Evolutionary conservation across 176 grass and related monocot genomes (phyloP), one percentile per base, ranked within the genome.

Genomic region (Tuctoria greenei): DNA sequence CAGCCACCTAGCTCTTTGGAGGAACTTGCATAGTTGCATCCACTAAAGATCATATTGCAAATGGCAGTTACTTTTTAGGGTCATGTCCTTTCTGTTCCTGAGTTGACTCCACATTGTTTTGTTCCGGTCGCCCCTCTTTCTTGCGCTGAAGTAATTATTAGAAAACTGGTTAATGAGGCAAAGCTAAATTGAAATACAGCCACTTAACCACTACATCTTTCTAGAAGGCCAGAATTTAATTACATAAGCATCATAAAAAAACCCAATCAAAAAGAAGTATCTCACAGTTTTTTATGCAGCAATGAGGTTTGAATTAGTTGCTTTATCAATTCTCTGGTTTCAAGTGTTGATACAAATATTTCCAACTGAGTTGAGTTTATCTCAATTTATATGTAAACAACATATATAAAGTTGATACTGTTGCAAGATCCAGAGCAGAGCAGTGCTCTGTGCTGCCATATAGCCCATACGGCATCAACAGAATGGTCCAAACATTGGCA

Each of bases 131-230:
- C 52, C 31, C 62, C 72, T 79, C 80, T 62, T 74, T 74, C 54
- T 83, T 79, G 67, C 10, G 37, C 73, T 82, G 79, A 61, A 64
- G 55, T 54, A 18, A 50, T 66, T 69, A 83, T 73, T 37, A 68
- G 14, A 73, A 62, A n/a, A 38, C 20, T 55, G 15, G 15, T 64
- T 55, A 75, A 74, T 34, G 54, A 74, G 50, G 12, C 28, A 50
- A 13, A 59, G 59, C 15, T 45, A 26, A 49, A 68, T 24, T 38
- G 16, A 55, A 76, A 20, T 72, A 13, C 45, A 71, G 23, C 17
- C n/a, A 55, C 66, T 72, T 77, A 27, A 40, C 17, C 18, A 56
- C 34, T 61, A 66, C 0, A 23, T 51, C 51, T 31, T 25, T 79
- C 34, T 42, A 34, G 1, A 78, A 66, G 66, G 50, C 13, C 49